A percentile compares a stretch with the other conserved stretches of the same genome.
Conservation (phyloP, 2,329 filamentous ascomycete genomes). For the Elsinoe ampelina region DNA sequence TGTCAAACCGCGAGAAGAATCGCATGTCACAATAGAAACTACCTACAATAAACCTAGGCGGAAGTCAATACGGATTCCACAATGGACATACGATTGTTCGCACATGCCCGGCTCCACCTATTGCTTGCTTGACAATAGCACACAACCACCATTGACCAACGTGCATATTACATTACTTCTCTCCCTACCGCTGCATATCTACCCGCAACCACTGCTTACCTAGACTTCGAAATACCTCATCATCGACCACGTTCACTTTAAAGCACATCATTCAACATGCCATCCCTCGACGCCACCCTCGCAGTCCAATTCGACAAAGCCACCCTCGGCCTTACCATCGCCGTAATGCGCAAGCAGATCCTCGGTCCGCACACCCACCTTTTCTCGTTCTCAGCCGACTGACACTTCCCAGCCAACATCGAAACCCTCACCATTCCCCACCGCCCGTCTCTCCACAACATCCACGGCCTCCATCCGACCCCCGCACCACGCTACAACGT, state of each 20-base stretch:
- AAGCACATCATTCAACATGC: constrained; percentile 32
- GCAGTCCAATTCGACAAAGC: constrained; percentile 12
- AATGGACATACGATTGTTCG: background rate
- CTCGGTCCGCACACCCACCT: background rate
- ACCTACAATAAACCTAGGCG: constrained; percentile 11
- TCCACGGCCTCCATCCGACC: background rate
- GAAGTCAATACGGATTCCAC: background rate
- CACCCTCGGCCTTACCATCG: constrained; percentile 5
- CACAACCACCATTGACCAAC: background rate
- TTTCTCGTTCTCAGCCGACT: background rate
- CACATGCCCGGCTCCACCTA: background rate
- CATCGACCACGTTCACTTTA: constrained; percentile 23
- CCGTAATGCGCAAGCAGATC: constrained; percentile 11
- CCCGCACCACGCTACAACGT: background rate
- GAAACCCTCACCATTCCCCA: background rate
- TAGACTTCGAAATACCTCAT: background rate
- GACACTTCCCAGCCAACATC: background rate
- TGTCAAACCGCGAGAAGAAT: background rate
- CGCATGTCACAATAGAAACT: background rate
- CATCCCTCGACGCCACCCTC: constrained; percentile 35
- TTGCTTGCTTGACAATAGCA: constrained; percentile 5
- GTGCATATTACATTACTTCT: background rate
- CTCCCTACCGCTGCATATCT: background rate
- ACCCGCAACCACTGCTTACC: background rate
- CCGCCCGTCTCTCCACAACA: background rate